Conservation (phyloP, 2,329 filamentous ascomycete species). For the Talaromyces piceae region DNA sequence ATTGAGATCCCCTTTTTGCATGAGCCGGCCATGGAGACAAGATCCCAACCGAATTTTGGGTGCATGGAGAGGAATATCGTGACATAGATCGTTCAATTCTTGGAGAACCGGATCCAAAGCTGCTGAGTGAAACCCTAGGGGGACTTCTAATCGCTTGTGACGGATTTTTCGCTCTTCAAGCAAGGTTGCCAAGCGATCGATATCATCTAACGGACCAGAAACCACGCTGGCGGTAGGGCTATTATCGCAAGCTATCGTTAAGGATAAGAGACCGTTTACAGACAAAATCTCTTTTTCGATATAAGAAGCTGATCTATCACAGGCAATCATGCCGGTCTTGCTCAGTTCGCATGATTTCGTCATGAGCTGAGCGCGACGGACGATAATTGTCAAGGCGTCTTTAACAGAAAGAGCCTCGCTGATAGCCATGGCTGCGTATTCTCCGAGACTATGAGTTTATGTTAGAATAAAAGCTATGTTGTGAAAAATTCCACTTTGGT, state of each 20-base stretch:
- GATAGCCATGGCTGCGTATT: slow-evolving; percentile 33
- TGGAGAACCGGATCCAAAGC: background rate
- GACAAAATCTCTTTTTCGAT: too few species aligned
- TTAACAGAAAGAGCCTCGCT: slow-evolving; percentile 29
- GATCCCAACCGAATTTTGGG: background rate
- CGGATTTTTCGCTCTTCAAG: background rate
- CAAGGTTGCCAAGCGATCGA: background rate
- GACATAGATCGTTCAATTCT: too few species aligned
- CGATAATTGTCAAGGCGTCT: slow-evolving; percentile 32
- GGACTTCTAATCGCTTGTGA: too few species aligned
- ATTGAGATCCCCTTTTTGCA: background rate
- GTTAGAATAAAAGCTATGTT: too few species aligned
- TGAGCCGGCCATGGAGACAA: background rate
- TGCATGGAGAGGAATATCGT: too few species aligned
- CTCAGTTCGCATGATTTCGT: slow-evolving; percentile 31
- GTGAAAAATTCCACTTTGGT: background rate
- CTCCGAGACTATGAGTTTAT: slow-evolving; percentile 35
- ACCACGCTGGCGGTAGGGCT: slow-evolving; percentile 37
- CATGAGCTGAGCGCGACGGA: slow-evolving; percentile 33
- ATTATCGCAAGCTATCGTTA: slow-evolving; percentile 43
- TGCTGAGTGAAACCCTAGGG: background rate
- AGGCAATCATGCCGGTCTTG: slow-evolving; percentile 39
- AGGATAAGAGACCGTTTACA: too few species aligned
- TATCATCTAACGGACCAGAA: slow-evolving; percentile 24
- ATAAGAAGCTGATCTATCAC: slow-evolving; percentile 18